Evolutionary conservation across 1,284 basidiomycete species (phyloP).

Genomic region (Caloboletus inedulis): DNA sequence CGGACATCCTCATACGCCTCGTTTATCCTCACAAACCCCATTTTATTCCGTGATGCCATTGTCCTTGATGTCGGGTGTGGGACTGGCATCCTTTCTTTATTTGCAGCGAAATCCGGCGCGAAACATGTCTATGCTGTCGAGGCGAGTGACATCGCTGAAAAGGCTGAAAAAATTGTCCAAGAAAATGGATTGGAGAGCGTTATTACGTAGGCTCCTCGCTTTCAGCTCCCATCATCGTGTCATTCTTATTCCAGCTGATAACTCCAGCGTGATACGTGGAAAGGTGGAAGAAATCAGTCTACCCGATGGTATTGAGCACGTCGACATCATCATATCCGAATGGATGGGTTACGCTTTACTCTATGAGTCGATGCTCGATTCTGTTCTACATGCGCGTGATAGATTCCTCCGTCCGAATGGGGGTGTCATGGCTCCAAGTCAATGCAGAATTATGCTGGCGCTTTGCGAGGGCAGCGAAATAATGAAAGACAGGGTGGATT

Average conservation of each 20-base stretch:
- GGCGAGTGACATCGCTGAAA: conserved; percentile 82
- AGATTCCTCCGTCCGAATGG: conserved; percentile 68
- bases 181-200: conserved; percentile 75
- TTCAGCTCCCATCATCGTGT: not conserved
- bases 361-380: conserved; percentile 98
- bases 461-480: conserved; percentile 77
- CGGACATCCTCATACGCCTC: conserved; percentile 91
- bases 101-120: conserved; percentile 90
- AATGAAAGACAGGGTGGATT: conserved; percentile 77
- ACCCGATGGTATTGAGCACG: conserved; percentile 67
- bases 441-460: conserved; percentile 82
- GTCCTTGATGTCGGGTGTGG: conserved; percentile 97
- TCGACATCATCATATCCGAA: conserved; percentile 94
- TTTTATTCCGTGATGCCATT: conserved; percentile 79
- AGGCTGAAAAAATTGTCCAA: conserved; percentile 79
- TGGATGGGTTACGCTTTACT: conserved; percentile 97
- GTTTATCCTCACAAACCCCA: conserved; percentile 86
- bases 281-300: conserved; percentile 84
- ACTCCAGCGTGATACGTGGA: conserved; percentile 69
- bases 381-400: conserved; percentile 85
- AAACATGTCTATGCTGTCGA: conserved; percentile 94
- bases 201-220: conserved; percentile 57
- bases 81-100: conserved; percentile 89
- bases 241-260: conserved; percentile 4
- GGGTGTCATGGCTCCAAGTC: conserved; percentile 91